Conservation (phyloP, 2,329 filamentous ascomycete genomes). For the Aspergillus tubingensis region DNA sequence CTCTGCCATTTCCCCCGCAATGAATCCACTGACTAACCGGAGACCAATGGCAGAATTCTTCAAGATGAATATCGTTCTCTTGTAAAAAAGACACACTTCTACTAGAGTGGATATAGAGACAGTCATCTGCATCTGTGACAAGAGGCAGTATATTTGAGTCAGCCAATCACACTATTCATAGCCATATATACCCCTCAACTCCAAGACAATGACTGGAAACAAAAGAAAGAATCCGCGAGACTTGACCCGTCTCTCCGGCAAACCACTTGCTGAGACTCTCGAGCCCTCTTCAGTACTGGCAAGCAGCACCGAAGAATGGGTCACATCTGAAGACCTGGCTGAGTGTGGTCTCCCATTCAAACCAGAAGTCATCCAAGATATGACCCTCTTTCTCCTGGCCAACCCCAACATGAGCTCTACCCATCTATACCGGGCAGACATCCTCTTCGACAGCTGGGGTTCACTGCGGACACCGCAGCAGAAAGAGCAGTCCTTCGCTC, state of each 20-base stretch:
- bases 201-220: conserved; percentile 21
- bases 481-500: conserved; percentile 29
- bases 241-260: conserved; percentile 26
- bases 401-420: conserved; percentile 63
- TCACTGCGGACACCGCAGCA: conserved; percentile 34
- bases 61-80: not conserved
- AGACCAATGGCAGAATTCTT: conserved; percentile 5
- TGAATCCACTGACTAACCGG: not conserved
- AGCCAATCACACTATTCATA: not conserved
- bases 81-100: not conserved
- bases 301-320: conserved; percentile 28
- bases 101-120: not conserved
- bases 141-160: not conserved
- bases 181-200: not conserved
- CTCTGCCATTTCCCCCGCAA: not conserved
- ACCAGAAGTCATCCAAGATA: conserved; percentile 43
- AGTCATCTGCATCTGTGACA: not conserved
- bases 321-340: conserved; percentile 35
- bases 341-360: conserved; percentile 29
- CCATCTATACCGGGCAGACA: conserved; percentile 62
- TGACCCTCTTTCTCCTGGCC: conserved; percentile 50
- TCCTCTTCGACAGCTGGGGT: conserved; percentile 57
- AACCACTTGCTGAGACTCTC: conserved; percentile 32
- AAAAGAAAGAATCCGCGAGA: conserved; percentile 25
- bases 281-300: conserved; percentile 26